Evolutionary conservation across 768 basidiomycete genomes (phyloP).

Genomic region (Leccinum obscurum): DNA sequence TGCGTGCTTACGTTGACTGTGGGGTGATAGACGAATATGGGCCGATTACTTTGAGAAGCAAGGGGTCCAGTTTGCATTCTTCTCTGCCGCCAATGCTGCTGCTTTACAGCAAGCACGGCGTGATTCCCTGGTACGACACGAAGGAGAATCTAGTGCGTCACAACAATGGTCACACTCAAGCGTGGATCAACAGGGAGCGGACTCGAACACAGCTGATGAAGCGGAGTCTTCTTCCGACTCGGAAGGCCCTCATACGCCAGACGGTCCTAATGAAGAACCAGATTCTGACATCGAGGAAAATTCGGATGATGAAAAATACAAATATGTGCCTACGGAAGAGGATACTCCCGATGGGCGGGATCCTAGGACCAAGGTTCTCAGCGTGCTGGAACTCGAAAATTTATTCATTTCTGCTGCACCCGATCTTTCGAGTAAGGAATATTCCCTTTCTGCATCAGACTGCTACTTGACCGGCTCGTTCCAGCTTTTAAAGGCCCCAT

Average conservation of each 20-base stretch:
- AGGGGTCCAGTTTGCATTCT: slow-evolving; percentile 57
- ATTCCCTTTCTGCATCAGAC: not conserved
- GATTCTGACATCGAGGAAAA: slow-evolving; percentile 32
- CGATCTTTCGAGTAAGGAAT: slow-evolving; percentile 57
- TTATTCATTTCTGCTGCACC: slow-evolving; percentile 75
- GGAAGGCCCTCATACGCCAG: slow-evolving; percentile 27
- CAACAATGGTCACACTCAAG: slow-evolving; percentile 4
- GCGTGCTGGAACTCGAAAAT: slow-evolving; percentile 85
- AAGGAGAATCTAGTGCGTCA: slow-evolving; percentile 20
- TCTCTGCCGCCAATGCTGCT: slow-evolving; percentile 86
- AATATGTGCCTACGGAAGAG: slow-evolving; percentile 56
- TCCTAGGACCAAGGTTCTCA: slow-evolving; percentile 72
- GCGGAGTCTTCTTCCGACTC: slow-evolving; percentile 35
- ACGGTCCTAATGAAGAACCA: slow-evolving; percentile 32
- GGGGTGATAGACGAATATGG: slow-evolving; percentile 72
- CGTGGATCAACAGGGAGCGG: not conserved
- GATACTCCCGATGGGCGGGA: slow-evolving; percentile 54
- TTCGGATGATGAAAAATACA: slow-evolving; percentile 39
- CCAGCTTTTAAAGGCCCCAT: slow-evolving; percentile 60
- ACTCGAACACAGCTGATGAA: slow-evolving; percentile 6
- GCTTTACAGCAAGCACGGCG: slow-evolving; percentile 75
- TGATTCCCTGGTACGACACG: slow-evolving; percentile 40
- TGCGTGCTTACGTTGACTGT: slow-evolving; percentile 1
- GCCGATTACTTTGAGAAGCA: slow-evolving; percentile 81
- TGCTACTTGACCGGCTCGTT: slow-evolving; percentile 7